Base-by-base conservation (phyloP, 2,329 filamentous ascomycete genomes). In the Rhytidhysteron rufulum region DNA sequence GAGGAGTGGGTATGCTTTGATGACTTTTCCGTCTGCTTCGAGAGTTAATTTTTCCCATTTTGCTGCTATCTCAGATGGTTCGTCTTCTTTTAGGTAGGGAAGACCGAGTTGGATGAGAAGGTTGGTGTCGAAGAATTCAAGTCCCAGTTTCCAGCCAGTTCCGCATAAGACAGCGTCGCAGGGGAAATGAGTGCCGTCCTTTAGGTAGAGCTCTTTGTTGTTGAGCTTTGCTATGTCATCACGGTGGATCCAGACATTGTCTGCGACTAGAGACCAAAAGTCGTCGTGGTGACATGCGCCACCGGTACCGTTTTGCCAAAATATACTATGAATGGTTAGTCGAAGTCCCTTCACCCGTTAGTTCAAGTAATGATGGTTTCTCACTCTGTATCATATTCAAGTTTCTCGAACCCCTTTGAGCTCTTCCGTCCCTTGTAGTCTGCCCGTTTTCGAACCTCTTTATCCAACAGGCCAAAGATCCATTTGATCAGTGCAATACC, bases 281-380 rank as follows among this genome's bases (percentile, higher is more conserved):
- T 60, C 56, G 3, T 43, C 40, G 11, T 45, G 46, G 27, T 59
- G 50, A 22, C 37, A 44, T 18, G 54, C 37, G 8, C 51, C 50
- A 20, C 40, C 45, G 37, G 41, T 47, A 34, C 49, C 52, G 19
- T 51, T 58, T 31, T 51, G 47, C 55, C 55, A 58, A 41, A 57
- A 60, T 7, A 57, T 8, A 37, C 24, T 27, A 8, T 13, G 24
- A 27, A 27, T 8, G 8, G 13, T 27, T 13, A 27, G 24, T 13
- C 7, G 13, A 27, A 7, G 13, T 27, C 13, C 24, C 24, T n/a
- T n/a, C n/a, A n/a, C n/a, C n/a, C n/a, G n/a, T n/a, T n/a, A n/a
- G n/a, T n/a, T n/a, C n/a, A n/a, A n/a, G n/a, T n/a, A n/a, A n/a
- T n/a, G n/a, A n/a, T n/a, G n/a, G n/a, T n/a, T 8, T 27, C 8